Conservation (phyloP, 495 filamentous ascomycete genomes). For the Aspergillus panamensis region DNA sequence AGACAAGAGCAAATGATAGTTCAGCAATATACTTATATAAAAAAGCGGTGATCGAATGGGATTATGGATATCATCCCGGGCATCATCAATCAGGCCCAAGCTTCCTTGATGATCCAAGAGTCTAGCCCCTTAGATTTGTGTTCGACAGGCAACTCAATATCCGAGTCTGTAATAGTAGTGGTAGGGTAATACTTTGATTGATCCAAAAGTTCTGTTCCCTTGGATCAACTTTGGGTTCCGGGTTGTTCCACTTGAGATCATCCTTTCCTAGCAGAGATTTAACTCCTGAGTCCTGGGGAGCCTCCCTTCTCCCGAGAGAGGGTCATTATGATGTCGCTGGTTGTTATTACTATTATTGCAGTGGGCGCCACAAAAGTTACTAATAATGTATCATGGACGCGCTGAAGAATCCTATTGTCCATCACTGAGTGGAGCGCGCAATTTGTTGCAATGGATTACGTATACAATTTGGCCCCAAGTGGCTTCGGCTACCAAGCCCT, state of each 20-base stretch:
- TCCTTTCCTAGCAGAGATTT: not conserved
- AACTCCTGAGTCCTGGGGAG: too few relatives aligned
- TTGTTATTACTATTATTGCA: not conserved
- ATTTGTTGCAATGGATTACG: not conserved
- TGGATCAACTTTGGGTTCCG: not conserved
- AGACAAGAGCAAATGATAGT: not conserved
- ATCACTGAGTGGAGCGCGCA: not conserved
- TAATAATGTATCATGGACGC: not conserved
- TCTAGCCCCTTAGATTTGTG: too few relatives aligned
- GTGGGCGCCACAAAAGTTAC: not conserved
- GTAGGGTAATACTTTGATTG: not conserved
- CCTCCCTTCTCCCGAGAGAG: not conserved
- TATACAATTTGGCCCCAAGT: not conserved
- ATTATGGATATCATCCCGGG: too few relatives aligned
- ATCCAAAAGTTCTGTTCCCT: not conserved
- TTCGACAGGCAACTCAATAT: not conserved
- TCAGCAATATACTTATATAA: not conserved
- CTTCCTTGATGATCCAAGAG: too few relatives aligned
- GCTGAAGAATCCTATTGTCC: not conserved
- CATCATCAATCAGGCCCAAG: too few relatives aligned
- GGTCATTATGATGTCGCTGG: not conserved
- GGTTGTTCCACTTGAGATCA: not conserved
- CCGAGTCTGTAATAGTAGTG: not conserved
- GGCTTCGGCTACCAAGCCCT: not conserved
- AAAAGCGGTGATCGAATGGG: not conserved